Base-by-base conservation (phyloP, 495 filamentous ascomycete genomes). In the Xylaria nigripes region DNA sequence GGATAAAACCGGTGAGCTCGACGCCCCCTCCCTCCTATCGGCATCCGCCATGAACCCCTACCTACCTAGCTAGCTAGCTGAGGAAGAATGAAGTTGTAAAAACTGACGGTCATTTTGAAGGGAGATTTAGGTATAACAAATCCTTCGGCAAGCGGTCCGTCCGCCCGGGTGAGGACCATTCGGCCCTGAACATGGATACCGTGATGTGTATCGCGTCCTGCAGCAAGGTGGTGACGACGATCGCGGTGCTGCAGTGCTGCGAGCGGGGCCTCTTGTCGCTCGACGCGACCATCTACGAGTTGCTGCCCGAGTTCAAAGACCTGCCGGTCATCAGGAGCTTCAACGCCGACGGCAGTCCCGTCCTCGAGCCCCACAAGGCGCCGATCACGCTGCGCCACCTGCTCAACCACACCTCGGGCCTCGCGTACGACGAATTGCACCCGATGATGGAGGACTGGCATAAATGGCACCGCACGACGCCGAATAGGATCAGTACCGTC, bases 141-240 rank as follows among this genome's bases (percentile, higher is more conserved):
- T 48, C 54, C 22, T 57, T 51, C 8, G 54, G 54, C 3, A 50
- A 51, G 16, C 48, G 54, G 12, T 57, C 54, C 8, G 48, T 57
- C 21, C 54, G 48, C 18, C 15, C 47, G 0, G 54, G 54, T 18
- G 54, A 41, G 3, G 54, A 57, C 21, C 48, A 51, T 9, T 57
- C 54, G 0, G 16, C 54, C n/a, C 48, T 57, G 10, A 9, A 19
- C 6, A 48, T 45, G n/a, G 51, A 54, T 38, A 23, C 27, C 27
- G 45, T 59, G n/a, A 54, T 59, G 56, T 59, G 56, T 51, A 40
- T 59, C 6, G 56, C 56, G 0, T 59, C 56, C 13, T 59, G 56
- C 45, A 59, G 51, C 2, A 59, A 59, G 45, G 56, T 59, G n/a
- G 40, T 54, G 45, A 53, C 45, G 19, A 36, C 50, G 2, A 23